These are phyloP conservation scores for Favolaschia claudopus DNA, from an alignment of 768 basidiomycete genomes.

Conservation along the genomic window DNA sequence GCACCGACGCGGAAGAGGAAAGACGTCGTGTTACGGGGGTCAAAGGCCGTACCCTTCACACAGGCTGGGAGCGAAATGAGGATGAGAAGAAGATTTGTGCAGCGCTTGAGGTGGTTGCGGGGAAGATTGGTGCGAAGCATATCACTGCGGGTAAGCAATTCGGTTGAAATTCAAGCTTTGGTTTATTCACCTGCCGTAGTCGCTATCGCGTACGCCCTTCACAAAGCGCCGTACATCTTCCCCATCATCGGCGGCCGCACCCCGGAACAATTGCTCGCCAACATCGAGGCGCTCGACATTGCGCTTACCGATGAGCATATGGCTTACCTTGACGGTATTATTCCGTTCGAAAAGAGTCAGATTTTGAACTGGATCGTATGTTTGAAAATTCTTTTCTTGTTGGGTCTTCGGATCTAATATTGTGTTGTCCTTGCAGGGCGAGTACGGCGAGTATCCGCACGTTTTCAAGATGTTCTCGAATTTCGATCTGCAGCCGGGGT, in stretches of 20 bases:
- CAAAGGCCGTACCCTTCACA: constrained; percentile 42
- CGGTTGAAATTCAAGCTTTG: constrained; percentile 51
- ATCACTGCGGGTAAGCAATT: constrained; percentile 31
- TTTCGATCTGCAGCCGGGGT: too few species aligned
- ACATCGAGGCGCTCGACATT: constrained; percentile 48
- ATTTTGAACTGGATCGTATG: too few species aligned
- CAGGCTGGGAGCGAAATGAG: constrained; percentile 43
- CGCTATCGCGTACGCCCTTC: constrained; percentile 36
- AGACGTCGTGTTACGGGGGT: constrained; percentile 38
- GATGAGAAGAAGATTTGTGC: constrained; percentile 40
- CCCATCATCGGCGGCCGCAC: constrained; percentile 49
- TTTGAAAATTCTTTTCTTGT: too few species aligned
- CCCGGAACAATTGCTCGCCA: constrained; percentile 48
- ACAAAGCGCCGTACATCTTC: constrained; percentile 52
- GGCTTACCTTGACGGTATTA: constrained; percentile 39
- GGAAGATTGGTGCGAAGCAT: background rate
- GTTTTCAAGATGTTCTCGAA: too few species aligned
- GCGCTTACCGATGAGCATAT: constrained; percentile 44
- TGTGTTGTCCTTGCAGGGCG: too few species aligned
- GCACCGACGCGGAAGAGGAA: constrained; percentile 38
- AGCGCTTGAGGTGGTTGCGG: background rate
- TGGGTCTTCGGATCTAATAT: too few species aligned
- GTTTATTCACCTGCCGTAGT: background rate
- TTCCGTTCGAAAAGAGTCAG: constrained; percentile 47
- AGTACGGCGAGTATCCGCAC: too few species aligned